These are phyloP conservation scores for Globisporangium takayamanum DNA, from an alignment of 352 stramenopile genomes.

Conservation along the genomic window DNA sequence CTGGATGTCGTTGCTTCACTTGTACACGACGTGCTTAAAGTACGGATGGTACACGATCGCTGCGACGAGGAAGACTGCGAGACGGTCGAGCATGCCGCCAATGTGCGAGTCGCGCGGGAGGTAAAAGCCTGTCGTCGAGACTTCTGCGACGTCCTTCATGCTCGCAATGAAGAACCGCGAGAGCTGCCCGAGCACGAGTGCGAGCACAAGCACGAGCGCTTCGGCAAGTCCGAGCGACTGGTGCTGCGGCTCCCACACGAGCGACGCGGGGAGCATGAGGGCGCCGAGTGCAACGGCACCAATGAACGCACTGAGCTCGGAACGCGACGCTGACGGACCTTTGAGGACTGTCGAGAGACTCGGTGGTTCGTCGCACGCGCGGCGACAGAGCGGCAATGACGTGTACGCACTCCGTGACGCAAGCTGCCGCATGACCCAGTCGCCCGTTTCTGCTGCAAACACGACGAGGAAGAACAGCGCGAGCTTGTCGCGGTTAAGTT, in stretches of 20 bases:
- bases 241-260: constrained; percentile 12
- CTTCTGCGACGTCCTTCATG: constrained; percentile 36
- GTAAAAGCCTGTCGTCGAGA: constrained; percentile 41
- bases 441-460: constrained; percentile 35
- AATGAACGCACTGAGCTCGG: constrained; percentile 21
- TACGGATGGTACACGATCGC: constrained; percentile 48
- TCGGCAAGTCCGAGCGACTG: constrained; percentile 24
- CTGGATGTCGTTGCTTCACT: not conserved
- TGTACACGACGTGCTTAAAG: constrained; percentile 26
- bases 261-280: constrained; percentile 28
- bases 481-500: constrained; percentile 29
- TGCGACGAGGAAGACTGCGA: constrained; percentile 36
- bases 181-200: constrained; percentile 34
- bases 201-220: constrained; percentile 33
- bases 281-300: constrained; percentile 26
- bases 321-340: constrained; percentile 15
- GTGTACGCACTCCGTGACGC: not conserved
- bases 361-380: constrained; percentile 19
- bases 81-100: constrained; percentile 37
- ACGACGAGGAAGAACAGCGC: constrained; percentile 42
- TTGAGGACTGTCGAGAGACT: constrained; percentile 19
- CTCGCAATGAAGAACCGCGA: constrained; percentile 28
- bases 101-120: constrained; percentile 21
- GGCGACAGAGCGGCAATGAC: constrained; percentile 19
- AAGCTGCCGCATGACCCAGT: constrained; percentile 5